phyloP scores from a whole-genome alignment of 2,329 filamentous ascomycete species.

The Phialophora macrospora region DNA sequence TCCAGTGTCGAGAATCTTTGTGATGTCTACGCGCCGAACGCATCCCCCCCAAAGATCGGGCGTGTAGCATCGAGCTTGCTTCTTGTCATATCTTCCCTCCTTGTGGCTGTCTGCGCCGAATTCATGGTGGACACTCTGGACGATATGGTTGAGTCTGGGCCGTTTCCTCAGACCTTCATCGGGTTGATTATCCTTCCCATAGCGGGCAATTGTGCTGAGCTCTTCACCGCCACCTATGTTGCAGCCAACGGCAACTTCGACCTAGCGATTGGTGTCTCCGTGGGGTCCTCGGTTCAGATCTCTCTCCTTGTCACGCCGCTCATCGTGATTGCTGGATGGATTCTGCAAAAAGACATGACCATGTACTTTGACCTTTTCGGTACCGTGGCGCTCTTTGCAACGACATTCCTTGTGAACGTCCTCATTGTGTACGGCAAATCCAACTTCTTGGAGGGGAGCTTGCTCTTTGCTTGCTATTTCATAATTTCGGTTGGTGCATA shows the following conservation, averaged over 20 bases:
- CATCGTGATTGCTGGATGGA: slow-evolving; percentile 79
- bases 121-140: slow-evolving; percentile 78
- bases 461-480: slow-evolving; percentile 63
- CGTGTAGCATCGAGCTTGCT: slow-evolving; percentile 72
- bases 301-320: slow-evolving; percentile 79
- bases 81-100: slow-evolving; percentile 70
- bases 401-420: slow-evolving; percentile 73
- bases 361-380: slow-evolving; percentile 80
- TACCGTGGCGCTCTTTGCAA: slow-evolving; percentile 76
- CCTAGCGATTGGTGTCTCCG: slow-evolving; percentile 75
- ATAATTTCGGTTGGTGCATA: slow-evolving; percentile 56
- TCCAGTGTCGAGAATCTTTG: neutral
- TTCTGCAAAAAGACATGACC: slow-evolving; percentile 72
- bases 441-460: slow-evolving; percentile 64
- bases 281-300: slow-evolving; percentile 82
- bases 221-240: slow-evolving; percentile 70
- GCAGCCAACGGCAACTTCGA: slow-evolving; percentile 73
- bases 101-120: slow-evolving; percentile 75
- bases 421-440: slow-evolving; percentile 64
- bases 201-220: slow-evolving; percentile 78
- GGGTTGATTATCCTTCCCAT: slow-evolving; percentile 78
- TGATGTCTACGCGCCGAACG: slow-evolving; percentile 39
- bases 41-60: slow-evolving; percentile 71
- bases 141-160: slow-evolving; percentile 67
- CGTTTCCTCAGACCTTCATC: slow-evolving; percentile 79